Conservation (phyloP, 1,284 basidiomycete genomes). For the Cryptococcus sp. region DNA sequence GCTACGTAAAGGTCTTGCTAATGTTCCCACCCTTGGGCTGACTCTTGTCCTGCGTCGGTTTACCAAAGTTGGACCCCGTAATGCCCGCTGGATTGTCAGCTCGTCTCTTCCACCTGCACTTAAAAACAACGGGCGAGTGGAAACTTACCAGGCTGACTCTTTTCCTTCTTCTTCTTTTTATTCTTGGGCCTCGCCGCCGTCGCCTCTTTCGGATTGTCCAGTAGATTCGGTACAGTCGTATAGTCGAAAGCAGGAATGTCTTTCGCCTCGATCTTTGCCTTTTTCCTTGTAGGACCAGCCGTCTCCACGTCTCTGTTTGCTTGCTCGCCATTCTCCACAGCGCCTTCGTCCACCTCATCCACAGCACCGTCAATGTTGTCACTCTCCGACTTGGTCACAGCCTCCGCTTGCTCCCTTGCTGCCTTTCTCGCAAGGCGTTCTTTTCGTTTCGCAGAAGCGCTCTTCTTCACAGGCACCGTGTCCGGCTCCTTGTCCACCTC, state of each 20-base stretch:
- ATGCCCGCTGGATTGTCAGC: conserved; percentile 8
- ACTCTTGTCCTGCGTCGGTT: conserved; percentile 37
- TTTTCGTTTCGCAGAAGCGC: neutral
- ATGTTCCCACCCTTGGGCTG: conserved; percentile 43
- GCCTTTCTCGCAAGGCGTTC: neutral
- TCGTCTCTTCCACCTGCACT: neutral
- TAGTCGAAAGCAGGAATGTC: conserved; percentile 66
- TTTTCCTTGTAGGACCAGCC: conserved; percentile 1
- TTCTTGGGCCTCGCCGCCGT: conserved; percentile 12
- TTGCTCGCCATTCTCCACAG: conserved; percentile 20
- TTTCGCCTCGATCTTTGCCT: conserved; percentile 21
- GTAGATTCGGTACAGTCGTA: conserved; percentile 62
- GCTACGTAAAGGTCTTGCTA: conserved; percentile 29
- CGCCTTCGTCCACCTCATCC: neutral
- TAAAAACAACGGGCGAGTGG: conserved; percentile 14
- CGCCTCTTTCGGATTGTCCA: conserved; percentile 53
- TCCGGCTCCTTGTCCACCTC: neutral
- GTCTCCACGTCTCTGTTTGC: no score
- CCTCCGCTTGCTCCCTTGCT: neutral
- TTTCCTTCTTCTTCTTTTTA: conserved; percentile 22
- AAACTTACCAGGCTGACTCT: conserved; percentile 38
- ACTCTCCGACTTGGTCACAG: neutral
- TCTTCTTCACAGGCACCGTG: conserved; percentile 2
- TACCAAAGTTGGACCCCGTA: conserved; percentile 38
- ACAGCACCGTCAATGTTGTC: neutral